phyloP scores from a whole-genome alignment of 176 grass and related monocot genomes.

The Bolboschoenus planiculmis region DNA sequence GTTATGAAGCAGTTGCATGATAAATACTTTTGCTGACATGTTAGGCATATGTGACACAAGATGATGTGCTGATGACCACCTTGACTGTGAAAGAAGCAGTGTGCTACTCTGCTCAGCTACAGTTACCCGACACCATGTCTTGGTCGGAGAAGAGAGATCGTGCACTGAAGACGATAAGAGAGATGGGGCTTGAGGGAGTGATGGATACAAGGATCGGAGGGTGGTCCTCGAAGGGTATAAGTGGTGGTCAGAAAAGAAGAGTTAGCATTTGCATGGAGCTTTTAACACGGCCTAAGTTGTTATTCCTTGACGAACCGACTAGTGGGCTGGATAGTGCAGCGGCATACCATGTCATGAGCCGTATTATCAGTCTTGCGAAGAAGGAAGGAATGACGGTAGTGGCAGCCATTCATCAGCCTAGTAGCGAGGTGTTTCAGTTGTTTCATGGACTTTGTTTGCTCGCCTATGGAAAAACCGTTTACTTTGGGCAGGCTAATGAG shows the following conservation, averaged over 20 bases:
- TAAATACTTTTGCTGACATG: neutral
- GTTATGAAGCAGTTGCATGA: neutral
- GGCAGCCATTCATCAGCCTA: constrained; percentile 51
- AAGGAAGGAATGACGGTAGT: constrained; percentile 28
- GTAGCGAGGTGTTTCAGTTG: constrained; percentile 19
- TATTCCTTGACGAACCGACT: constrained; percentile 10
- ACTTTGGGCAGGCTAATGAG: constrained; percentile 27
- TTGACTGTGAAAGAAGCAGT: constrained; percentile 48
- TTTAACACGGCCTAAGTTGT: neutral
- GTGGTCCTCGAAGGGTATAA: constrained; percentile 44
- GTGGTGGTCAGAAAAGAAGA: constrained; percentile 47
- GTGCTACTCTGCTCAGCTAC: constrained; percentile 54
- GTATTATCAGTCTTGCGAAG: neutral
- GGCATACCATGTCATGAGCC: constrained; percentile 1
- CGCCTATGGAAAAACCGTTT: constrained; percentile 34
- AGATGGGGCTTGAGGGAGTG: constrained; percentile 52
- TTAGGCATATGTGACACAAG: constrained; percentile 68
- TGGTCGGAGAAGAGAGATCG: constrained; percentile 29
- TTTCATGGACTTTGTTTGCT: constrained; percentile 44
- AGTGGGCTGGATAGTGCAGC: constrained; percentile 7
- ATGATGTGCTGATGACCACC: constrained; percentile 58
- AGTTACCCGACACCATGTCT: constrained; percentile 45
- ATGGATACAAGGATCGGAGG: constrained; percentile 52
- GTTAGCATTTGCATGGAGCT: constrained; percentile 31
- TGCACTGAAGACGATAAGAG: constrained; percentile 34